Evolutionary conservation across 306 rosid species (phyloP).

Genomic region (Ammopiptanthus mongolicus): DNA sequence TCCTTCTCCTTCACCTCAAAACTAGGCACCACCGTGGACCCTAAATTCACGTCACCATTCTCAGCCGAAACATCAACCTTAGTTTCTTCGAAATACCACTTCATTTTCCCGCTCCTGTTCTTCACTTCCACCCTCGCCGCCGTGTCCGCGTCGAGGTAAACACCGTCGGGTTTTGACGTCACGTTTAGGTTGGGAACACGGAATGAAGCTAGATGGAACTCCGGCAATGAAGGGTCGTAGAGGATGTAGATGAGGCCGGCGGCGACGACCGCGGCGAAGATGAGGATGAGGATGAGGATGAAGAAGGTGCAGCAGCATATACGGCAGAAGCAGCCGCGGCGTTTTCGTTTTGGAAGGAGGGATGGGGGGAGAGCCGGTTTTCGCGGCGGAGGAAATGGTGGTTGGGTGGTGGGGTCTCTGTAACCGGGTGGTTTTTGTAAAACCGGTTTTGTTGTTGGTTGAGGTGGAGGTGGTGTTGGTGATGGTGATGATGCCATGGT

Average conservation of each 20-base stretch:
- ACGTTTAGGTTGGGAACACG: conserved; percentile 42
- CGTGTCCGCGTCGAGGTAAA: conserved; percentile 45
- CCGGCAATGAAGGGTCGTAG: conserved; percentile 55
- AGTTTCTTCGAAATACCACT: conserved; percentile 27
- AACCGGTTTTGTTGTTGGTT: not conserved
- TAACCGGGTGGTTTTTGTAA: conserved; percentile 82
- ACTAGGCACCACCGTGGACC: conserved; percentile 5
- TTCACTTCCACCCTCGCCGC: conserved; percentile 41
- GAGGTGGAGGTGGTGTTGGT: not conserved
- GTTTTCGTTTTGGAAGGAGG: conserved; percentile 21
- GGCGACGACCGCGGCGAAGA: conserved; percentile 28
- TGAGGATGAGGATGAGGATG: conserved; percentile 32
- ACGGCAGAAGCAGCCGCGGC: conserved; percentile 36
- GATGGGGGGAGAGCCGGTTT: conserved; percentile 41
- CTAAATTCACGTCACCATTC: conserved; percentile 17
- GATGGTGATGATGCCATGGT: conserved; percentile 34
- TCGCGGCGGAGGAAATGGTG: conserved; percentile 24
- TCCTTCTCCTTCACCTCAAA: conserved; percentile 36
- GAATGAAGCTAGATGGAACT: conserved; percentile 51
- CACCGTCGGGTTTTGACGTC: conserved; percentile 30
- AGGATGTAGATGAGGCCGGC: conserved; percentile 47
- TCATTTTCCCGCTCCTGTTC: conserved; percentile 46
- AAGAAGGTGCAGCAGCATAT: conserved; percentile 47
- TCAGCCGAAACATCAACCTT: not conserved
- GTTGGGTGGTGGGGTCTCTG: conserved; percentile 26